These are phyloP conservation scores for Polyporus tsugae DNA, from an alignment of 1,284 basidiomycete species.

Conservation along the genomic window DNA sequence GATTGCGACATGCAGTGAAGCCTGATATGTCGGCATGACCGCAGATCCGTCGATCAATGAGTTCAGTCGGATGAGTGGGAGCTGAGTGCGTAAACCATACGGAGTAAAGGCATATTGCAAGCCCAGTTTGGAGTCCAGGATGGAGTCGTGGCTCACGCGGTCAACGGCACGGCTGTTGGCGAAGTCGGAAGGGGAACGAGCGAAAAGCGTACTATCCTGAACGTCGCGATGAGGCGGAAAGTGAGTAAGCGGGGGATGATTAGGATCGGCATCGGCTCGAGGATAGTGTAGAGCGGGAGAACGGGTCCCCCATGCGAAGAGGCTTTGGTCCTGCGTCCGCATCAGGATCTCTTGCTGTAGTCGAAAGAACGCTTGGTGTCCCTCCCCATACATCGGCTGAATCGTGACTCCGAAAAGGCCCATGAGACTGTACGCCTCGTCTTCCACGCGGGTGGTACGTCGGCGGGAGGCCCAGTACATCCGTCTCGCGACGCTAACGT, in stretches of 20 bases:
- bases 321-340: neutral
- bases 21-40: neutral
- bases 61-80: neutral
- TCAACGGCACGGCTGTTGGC: neutral
- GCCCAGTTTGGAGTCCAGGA: neutral
- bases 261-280: neutral
- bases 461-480: constrained; percentile 9
- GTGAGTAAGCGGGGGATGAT: neutral
- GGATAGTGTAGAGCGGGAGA: neutral
- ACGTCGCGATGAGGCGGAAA: neutral
- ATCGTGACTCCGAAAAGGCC: constrained; percentile 3
- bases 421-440: constrained; percentile 7
- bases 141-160: neutral
- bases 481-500: neutral
- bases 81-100: neutral
- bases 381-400: constrained; percentile 7
- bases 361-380: constrained; percentile 3
- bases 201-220: neutral
- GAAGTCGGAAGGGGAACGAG: constrained; percentile 1
- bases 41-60: neutral
- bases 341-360: constrained; percentile 7
- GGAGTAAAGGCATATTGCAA: neutral
- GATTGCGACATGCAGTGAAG: neutral
- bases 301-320: constrained; percentile 3
- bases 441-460: neutral